Base-by-base conservation (phyloP, 1,284 basidiomycete genomes). In the Naganishia sp. region DNA sequence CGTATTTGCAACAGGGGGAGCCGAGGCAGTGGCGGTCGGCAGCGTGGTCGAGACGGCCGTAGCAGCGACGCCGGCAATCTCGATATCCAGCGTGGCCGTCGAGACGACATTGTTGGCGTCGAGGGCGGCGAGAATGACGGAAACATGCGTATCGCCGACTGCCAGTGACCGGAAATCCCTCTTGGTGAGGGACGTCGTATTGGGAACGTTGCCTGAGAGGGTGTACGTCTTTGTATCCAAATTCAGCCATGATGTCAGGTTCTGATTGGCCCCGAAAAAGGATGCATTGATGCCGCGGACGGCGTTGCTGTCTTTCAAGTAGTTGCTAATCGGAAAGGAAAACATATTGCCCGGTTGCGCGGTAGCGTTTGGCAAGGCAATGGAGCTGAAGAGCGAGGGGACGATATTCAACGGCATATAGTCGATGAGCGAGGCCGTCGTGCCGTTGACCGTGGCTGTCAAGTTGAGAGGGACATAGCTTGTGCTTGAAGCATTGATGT, bases 311-410 rank as follows among this genome's bases (percentile, higher is more conserved):
- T 72, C 75, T 54, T 67, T 61, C n/a, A 80, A 64, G 69, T 76
- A 79, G 5, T 69, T 64, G 6, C 67, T 45, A 21, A 81, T 46
- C 52, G 74, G 70, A 66, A 75, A 78, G 2, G 67, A 43, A 71
- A 77, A 76, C 11, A 55, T 52, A 35, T 71, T 47, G 9, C 76
- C 76, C 2, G 77, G 74, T 5, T 70, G 70, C 60, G 78, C 73
- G 18, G 76, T 77, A 52, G 72, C 64, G 57, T 73, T 74, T 1
- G 82, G 81, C 1, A 84, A 72, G 1, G 66, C 55, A 61, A 76
- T 72, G 9, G 73, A 66, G 52, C 77, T 81, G 72, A 84, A 82
- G 18, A 79, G 73, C 63, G 79, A 81, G 0, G 81, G 79, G 1
- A 72, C 71, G 62, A 84, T 72, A 50, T 75, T 70, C 65, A 84